phyloP scores from a whole-genome alignment of 768 basidiomycete genomes.

The Porphyrellus cyaneotinctus region DNA sequence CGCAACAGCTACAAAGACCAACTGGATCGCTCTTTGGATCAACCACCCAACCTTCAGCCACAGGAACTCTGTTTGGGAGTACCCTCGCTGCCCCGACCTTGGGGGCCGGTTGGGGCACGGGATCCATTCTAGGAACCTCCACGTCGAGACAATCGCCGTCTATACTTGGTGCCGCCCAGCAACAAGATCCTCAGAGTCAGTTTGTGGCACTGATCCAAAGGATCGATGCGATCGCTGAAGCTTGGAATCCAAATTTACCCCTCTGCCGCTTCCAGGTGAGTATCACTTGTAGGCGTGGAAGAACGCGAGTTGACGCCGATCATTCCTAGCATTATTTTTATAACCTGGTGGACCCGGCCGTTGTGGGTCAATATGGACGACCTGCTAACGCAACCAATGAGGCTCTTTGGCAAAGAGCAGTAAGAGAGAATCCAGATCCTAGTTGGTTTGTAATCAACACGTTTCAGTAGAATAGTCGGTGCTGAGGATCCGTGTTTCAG shows the following conservation, averaged over 20 bases:
- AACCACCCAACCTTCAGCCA: slow-evolving; percentile 20
- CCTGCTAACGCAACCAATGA: slow-evolving; percentile 72
- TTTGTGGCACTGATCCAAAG: slow-evolving; percentile 50
- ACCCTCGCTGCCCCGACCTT: slow-evolving; percentile 32
- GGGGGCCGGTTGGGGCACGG: slow-evolving; percentile 22
- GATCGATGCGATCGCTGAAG: slow-evolving; percentile 59
- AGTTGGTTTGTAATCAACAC: slow-evolving; percentile 46
- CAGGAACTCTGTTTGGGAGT: slow-evolving; percentile 36
- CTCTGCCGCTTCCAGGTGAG: slow-evolving; percentile 77
- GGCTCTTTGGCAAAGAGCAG: slow-evolving; percentile 71
- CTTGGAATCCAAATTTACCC: slow-evolving; percentile 68
- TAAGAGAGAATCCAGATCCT: slow-evolving; percentile 78
- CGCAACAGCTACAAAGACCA: slow-evolving; percentile 21
- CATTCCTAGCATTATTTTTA: slow-evolving; percentile 70
- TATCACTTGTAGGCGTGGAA: background rate
- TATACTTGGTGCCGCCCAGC: slow-evolving; percentile 37
- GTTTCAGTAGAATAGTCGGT: background rate
- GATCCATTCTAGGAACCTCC: slow-evolving; percentile 31
- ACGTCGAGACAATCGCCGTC: slow-evolving; percentile 32
- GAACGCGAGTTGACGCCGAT: background rate
- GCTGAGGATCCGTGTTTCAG: slow-evolving; percentile 34
- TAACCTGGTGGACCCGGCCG: slow-evolving; percentile 70
- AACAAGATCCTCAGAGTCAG: slow-evolving; percentile 60
- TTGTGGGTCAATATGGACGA: slow-evolving; percentile 62
- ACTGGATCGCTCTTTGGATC: slow-evolving; percentile 32